These are phyloP conservation scores for Fraxinus americana DNA, from an alignment of 257 asterid species.

Conservation along the genomic window DNA sequence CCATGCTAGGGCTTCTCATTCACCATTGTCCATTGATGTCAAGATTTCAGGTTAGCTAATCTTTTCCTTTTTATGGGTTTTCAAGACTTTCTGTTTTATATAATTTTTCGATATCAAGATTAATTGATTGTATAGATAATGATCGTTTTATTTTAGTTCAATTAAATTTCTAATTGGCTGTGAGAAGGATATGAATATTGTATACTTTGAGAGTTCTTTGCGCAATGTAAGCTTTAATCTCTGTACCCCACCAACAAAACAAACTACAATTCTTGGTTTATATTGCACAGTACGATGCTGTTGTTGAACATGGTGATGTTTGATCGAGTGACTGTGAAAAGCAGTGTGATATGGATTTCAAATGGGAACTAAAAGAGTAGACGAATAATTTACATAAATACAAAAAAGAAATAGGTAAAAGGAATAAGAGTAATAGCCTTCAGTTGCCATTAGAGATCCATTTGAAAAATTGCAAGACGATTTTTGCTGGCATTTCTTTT, in stretches of 20 bases:
- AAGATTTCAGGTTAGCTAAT: conserved; percentile 69
- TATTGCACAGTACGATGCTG: not conserved
- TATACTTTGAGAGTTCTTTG: not conserved
- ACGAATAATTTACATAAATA: too few species aligned
- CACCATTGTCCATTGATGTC: conserved; percentile 66
- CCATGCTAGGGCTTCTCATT: conserved; percentile 68
- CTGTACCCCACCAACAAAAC: too few species aligned
- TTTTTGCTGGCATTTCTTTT: not conserved
- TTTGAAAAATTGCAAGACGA: not conserved
- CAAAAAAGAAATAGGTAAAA: not conserved
- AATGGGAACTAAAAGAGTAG: not conserved
- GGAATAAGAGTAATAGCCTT: not conserved
- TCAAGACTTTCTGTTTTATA: conserved; percentile 1
- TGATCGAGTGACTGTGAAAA: not conserved
- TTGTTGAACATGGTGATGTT: not conserved
- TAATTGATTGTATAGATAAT: not conserved
- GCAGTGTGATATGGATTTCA: not conserved
- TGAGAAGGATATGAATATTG: not conserved
- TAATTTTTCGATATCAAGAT: conserved; percentile 1
- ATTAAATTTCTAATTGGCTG: not conserved
- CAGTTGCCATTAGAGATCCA: not conserved
- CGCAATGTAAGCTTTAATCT: not conserved
- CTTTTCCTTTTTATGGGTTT: conserved; percentile 1
- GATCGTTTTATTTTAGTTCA: conserved; percentile 1
- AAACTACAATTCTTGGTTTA: not conserved